Evolutionary conservation across 1,139 yeast genomes (phyloP), one percentile per base, ranked within the genome.

Genomic region (Geotrichum restrictum): DNA sequence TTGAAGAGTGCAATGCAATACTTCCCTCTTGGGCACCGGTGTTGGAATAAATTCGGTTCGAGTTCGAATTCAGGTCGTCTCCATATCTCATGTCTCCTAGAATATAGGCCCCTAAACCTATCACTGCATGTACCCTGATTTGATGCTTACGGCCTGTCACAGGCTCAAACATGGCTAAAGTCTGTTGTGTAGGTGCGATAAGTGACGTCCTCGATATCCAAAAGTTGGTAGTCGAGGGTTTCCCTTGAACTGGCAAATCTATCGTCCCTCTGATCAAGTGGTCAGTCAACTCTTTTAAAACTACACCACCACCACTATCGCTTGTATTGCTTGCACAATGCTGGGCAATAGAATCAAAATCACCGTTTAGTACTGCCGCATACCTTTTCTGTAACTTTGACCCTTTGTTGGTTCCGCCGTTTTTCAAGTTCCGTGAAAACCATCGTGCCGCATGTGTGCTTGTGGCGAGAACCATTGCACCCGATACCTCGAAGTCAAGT

Each of bases 61-160:
- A n/a, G n/a, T n/a, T n/a, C n/a, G n/a, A n/a, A n/a, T n/a, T n/a
- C n/a, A n/a, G n/a, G n/a, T n/a, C n/a, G 24, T 10, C 5, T 8
- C 48, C 51, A 38, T 51, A 51, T 32, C 24, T 31, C 11, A 60
- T 59, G 40, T 64, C 68, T 1, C 66, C 65, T 1, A 63, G 44
- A 10, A 66, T 58, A 3, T 67, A 66, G 3, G 59, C 54, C 3
- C 53, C 49, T 14, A 66, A 56, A 6, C 58, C 59, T 1, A 56
- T 45, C 1, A 59, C 56, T 8, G 65, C 57, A 49, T 75, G 79
- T 31, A 57, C 54, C 38, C 80, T 60, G 16, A 77, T 67, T 55
- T 77, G 81, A 52, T 75, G 79, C 53, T 75, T 76, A 43, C 72
- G 64, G 1, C 80, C 80, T 0, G 80, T 74, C 1, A 63, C 55